Conservation (phyloP, 2,329 filamentous ascomycete genomes). For the Ophiosphaerella korrae region DNA sequence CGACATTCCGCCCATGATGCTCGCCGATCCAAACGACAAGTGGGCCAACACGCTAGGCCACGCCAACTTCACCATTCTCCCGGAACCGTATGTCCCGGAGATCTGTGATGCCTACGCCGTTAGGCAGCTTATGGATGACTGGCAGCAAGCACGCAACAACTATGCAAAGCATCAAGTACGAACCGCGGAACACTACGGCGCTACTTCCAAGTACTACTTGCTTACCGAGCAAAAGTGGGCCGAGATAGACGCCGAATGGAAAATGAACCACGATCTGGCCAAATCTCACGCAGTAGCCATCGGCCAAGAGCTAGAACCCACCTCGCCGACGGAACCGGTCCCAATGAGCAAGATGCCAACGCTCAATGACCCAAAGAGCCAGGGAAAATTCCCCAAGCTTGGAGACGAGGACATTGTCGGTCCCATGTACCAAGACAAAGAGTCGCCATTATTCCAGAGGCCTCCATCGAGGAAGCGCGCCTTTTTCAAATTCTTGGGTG, state of each 20-base stretch:
- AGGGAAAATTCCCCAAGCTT: constrained; percentile 85
- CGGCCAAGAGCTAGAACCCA: constrained; percentile 39
- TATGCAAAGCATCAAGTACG: constrained; percentile 88
- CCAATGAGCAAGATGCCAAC: constrained; percentile 70
- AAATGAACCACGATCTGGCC: constrained; percentile 68
- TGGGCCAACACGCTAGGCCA: constrained; percentile 89
- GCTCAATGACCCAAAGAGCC: constrained; percentile 67
- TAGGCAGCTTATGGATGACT: constrained; percentile 73
- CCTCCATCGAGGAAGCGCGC: constrained; percentile 45
- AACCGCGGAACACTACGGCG: constrained; percentile 87
- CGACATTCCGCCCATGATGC: constrained; percentile 67
- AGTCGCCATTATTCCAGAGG: constrained; percentile 44
- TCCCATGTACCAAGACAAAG: constrained; percentile 70
- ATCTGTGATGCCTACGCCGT: constrained; percentile 64
- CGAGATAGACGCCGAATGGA: constrained; percentile 77
- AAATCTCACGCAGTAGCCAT: constrained; percentile 50
- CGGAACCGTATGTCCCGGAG: constrained; percentile 76
- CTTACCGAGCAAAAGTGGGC: constrained; percentile 90
- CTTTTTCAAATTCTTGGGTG: constrained; percentile 47
- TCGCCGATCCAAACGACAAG: constrained; percentile 74
- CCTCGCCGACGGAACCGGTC: constrained; percentile 54
- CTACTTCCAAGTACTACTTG: constrained; percentile 85
- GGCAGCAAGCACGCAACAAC: constrained; percentile 81
- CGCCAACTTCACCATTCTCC: constrained; percentile 88
- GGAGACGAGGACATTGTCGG: constrained; percentile 93